Conservation (phyloP, 2,329 filamentous ascomycete species). For the Fusarium stilboides region DNA sequence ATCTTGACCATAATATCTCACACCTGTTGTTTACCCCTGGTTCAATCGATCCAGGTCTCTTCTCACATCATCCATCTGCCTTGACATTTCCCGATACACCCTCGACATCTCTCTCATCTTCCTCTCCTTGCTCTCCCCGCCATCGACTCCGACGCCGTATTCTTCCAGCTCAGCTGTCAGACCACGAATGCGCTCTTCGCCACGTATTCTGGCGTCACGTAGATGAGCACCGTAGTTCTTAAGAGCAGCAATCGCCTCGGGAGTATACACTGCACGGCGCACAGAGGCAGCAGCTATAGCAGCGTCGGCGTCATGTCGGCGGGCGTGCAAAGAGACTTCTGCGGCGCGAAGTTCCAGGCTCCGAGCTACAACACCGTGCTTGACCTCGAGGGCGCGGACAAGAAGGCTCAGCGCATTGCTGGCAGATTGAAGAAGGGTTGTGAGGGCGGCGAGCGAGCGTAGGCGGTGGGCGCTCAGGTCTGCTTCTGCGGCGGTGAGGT, state of each 20-base stretch:
- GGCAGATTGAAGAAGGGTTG: slow-evolving; percentile 59
- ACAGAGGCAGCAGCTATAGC: slow-evolving; percentile 55
- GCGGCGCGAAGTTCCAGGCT: slow-evolving; percentile 67
- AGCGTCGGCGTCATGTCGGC: slow-evolving; percentile 58
- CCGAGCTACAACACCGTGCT: slow-evolving; percentile 68
- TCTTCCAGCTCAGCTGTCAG: slow-evolving; percentile 62
- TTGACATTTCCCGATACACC: slow-evolving; percentile 65
- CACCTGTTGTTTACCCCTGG: slow-evolving; percentile 32
- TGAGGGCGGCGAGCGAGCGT: slow-evolving; percentile 56
- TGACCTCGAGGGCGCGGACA: slow-evolving; percentile 67
- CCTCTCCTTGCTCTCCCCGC: slow-evolving; percentile 61
- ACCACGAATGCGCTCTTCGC: slow-evolving; percentile 61
- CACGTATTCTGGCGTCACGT: slow-evolving; percentile 62
- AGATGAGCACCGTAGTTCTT: slow-evolving; percentile 65
- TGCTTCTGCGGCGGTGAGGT: slow-evolving; percentile 51
- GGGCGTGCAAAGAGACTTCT: slow-evolving; percentile 61
- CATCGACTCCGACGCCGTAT: slow-evolving; percentile 63
- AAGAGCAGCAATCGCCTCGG: slow-evolving; percentile 61
- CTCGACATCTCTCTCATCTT: slow-evolving; percentile 69
- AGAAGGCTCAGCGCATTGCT: slow-evolving; percentile 59
- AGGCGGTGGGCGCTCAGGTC: slow-evolving; percentile 59
- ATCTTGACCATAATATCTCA: background rate
- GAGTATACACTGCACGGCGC: slow-evolving; percentile 61
- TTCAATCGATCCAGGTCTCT: slow-evolving; percentile 61
- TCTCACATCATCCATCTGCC: slow-evolving; percentile 65